phyloP scores from a whole-genome alignment of 306 rosid genomes.

The Sophora flavescens region DNA sequence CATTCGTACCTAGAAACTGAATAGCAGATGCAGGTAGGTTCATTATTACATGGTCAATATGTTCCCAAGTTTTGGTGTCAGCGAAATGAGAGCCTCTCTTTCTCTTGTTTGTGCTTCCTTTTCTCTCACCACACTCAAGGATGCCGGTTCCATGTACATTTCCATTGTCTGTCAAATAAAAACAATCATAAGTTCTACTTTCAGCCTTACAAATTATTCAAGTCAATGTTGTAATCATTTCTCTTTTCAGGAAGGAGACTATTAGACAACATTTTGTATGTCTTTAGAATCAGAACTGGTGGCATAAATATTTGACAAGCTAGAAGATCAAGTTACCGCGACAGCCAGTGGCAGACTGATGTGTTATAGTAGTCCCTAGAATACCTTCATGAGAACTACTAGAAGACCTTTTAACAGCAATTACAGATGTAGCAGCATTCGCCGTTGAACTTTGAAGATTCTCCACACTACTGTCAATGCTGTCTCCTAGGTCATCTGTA shows the following conservation, averaged over 20 bases:
- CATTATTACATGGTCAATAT: slow-evolving; percentile 90
- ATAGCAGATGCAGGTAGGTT: slow-evolving; percentile 96
- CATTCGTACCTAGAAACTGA: slow-evolving; percentile 77
- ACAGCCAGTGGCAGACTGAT: slow-evolving; percentile 35
- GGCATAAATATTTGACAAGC: slow-evolving; percentile 22
- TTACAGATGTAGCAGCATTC: slow-evolving; percentile 53
- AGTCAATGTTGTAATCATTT: slow-evolving; percentile 16
- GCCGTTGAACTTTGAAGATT: slow-evolving; percentile 46
- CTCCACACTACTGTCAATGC: slow-evolving; percentile 42
- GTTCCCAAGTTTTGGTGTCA: slow-evolving; percentile 73
- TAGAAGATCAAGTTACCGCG: slow-evolving; percentile 17
- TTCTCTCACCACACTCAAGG: slow-evolving; percentile 54
- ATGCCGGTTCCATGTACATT: slow-evolving; percentile 41
- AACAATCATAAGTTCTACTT: slow-evolving; percentile 35
- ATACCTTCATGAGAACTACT: slow-evolving; percentile 69
- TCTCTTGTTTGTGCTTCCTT: slow-evolving; percentile 74
- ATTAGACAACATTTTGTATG: slow-evolving; percentile 14
- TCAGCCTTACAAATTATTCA: slow-evolving; percentile 20
- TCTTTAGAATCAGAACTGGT: slow-evolving; percentile 24
- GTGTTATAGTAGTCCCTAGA: slow-evolving; percentile 33
- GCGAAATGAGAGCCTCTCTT: slow-evolving; percentile 57
- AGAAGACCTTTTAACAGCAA: slow-evolving; percentile 79
- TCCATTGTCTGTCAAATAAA: slow-evolving; percentile 59
- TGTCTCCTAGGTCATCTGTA: slow-evolving; percentile 51
- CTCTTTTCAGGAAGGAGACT: slow-evolving; percentile 14